Conservation (phyloP, 495 filamentous ascomycete species). For the Symbiotaphrina buchneri region DNA sequence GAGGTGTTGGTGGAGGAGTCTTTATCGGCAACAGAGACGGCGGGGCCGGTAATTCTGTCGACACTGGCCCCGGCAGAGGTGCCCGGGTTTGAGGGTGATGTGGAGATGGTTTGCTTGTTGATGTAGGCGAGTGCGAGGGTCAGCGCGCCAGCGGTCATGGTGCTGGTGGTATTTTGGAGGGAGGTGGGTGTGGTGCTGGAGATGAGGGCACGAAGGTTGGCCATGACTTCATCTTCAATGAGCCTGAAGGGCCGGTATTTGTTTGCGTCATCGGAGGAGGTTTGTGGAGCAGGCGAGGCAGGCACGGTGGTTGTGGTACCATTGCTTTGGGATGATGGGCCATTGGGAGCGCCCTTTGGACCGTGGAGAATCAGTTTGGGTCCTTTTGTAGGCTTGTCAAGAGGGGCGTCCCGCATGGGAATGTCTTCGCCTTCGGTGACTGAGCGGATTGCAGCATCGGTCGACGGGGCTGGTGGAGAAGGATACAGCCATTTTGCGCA, state of each 20-base stretch:
- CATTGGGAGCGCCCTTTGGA: background rate
- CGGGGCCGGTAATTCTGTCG: conserved; percentile 9
- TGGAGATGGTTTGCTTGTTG: conserved; percentile 27
- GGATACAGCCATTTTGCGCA: conserved; percentile 82
- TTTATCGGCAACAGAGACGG: conserved; percentile 12
- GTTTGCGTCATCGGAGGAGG: conserved; percentile 33
- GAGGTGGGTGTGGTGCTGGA: conserved; percentile 32
- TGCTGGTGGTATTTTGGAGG: conserved; percentile 38
- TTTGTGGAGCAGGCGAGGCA: conserved; percentile 4
- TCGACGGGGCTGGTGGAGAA: conserved; percentile 8
- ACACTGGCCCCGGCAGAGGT: conserved; percentile 2
- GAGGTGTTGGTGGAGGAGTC: conserved; percentile 13
- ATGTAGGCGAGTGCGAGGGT: conserved; percentile 79
- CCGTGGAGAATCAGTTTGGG: background rate
- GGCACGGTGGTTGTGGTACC: conserved; percentile 19
- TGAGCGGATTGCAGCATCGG: no score
- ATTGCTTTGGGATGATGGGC: no score
- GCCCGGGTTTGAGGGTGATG: conserved; percentile 9
- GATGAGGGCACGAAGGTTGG: conserved; percentile 47
- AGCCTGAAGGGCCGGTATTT: conserved; percentile 84
- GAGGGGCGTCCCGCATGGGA: conserved; percentile 1
- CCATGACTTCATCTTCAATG: conserved; percentile 56
- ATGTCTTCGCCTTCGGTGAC: conserved; percentile 3
- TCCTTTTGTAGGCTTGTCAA: conserved; percentile 12
- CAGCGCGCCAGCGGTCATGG: conserved; percentile 75